Evolutionary conservation across 2,329 filamentous ascomycete genomes (phyloP), one percentile per base, ranked within the genome.

Genomic region (Scolecobasidium constrictum): DNA sequence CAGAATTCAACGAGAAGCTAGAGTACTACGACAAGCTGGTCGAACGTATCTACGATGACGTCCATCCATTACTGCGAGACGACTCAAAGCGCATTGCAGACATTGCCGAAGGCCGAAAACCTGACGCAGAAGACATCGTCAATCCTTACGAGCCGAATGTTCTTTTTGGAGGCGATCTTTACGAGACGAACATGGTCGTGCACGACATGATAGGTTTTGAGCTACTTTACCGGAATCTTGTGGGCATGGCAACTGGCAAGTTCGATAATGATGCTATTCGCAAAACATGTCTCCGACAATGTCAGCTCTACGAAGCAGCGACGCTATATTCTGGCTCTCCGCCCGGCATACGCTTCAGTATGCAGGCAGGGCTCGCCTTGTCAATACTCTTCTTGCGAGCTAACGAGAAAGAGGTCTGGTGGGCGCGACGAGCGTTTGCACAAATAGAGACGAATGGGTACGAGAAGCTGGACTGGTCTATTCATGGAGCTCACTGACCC

Each of bases 161-260:
- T n/a, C 65, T 95, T 2, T 85, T 83, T 59, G 66, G 72, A n/a
- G 78, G 72, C 1, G 77, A 79, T 0, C 59, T 87, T 2, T 90
- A 84, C 64, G 70, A 78, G 9, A 77, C 83, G 37, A 95, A 93
- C 48, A 73, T 83, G 38, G 67, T 86, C 13, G 69, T 72, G 44
- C 74, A 86, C 46, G 86, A 94, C 56, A 85, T 86, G 68, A 78
- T 85, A 57, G 81, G 81, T 5, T 77, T 88, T 18, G 72, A 81
- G 38, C 69, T 92, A 46, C 86, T 94, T 81, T 86, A 86, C 61
- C 77, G 78, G 50, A 80, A 82, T 51, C 84, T 92, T 52, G 75
- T 80, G 2, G 72, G 77, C 3, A 65, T 74, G 39, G 68, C 73
- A 2, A 61, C 31, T 15, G 35, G 44, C 4, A 15, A 35, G 13